Evolutionary conservation across 2,329 filamentous ascomycete species (phyloP), one percentile per base, ranked within the genome.

Genomic region (Exophiala lecanii-corni): DNA sequence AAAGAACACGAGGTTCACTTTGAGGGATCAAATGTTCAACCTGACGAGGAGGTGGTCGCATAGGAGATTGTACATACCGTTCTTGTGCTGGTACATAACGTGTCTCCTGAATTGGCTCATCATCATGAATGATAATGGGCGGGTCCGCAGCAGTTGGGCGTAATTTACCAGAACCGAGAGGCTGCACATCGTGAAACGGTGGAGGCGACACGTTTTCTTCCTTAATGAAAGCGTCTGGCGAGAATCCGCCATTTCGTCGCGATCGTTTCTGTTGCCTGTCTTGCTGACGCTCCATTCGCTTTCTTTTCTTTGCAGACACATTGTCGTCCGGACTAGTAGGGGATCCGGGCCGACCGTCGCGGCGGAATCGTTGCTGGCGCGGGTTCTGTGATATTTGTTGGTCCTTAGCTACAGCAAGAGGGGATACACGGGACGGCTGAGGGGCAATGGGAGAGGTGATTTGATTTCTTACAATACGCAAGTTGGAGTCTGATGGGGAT

Each of bases 361-460:
- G 45, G 30, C 43, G 45, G 12, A 12, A 6, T 41, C 59, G 59
- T 17, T 66, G 62, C 32, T 59, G 68, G 64, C 55, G 75, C 68
- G 66, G 82, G 59, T 51, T 75, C 69, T 61, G 84, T 73, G 51
- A 79, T 53, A 74, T 58, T 37, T 67, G 62, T 47, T 73, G 66
- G 40, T 68, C 63, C 58, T 76, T 78, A 42, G 72, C 62, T 33
- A 70, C 67, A 43, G 76, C 72, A 48, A 80, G 63, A 35, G 76
- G 75, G 18, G 77, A 78, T 17, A 79, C 79, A 58, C 86, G 82
- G 36, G 81, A 80, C 40, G 86, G 84, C 58, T 86, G 85, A 18
- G 86, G 85, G 39, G 86, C 86, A 58, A 83, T 68, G 31, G 83
- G 84, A 25, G 81, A 82, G 38, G 81, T 77, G 56, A 89, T 82